Conservation (phyloP, 129 eudicot genomes). For the Flaveria linearis region DNA sequence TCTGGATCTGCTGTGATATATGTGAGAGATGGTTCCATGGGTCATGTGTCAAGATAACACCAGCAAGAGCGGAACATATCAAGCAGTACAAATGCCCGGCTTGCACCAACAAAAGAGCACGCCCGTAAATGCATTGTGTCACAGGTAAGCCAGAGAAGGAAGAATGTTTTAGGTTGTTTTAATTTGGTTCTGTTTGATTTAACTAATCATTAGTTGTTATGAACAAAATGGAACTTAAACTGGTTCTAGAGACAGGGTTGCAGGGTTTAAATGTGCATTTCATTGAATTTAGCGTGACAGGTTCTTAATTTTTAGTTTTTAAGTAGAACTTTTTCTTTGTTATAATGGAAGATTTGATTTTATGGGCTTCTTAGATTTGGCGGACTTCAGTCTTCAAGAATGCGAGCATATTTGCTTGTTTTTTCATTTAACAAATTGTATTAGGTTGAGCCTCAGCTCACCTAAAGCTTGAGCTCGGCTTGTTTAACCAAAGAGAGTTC, state of each 20-base stretch:
- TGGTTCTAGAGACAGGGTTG: constrained; percentile 19
- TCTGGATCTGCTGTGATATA: constrained; percentile 66
- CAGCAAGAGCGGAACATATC: constrained; percentile 66
- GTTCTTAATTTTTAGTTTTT: constrained; percentile 33
- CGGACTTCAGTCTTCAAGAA: too few species aligned
- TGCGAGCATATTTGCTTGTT: too few species aligned
- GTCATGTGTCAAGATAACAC: constrained; percentile 60
- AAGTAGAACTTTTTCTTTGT: constrained; percentile 30
- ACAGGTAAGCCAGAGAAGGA: constrained; percentile 21
- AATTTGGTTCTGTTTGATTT: constrained; percentile 26
- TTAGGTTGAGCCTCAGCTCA: too few species aligned
- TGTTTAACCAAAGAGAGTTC: too few species aligned
- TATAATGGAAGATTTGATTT: constrained; percentile 32
- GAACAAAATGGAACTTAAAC: constrained; percentile 20
- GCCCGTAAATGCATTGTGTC: constrained; percentile 34
- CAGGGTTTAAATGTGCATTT: constrained; percentile 41
- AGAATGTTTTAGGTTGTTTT: constrained; percentile 15
- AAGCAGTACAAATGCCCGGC: constrained; percentile 69
- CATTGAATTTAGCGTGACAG: constrained; percentile 33
- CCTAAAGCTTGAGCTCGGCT: too few species aligned
- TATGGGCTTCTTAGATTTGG: not conserved
- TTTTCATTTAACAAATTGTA: too few species aligned
- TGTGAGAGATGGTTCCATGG: constrained; percentile 74
- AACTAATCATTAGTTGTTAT: constrained; percentile 31
- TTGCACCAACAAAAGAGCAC: constrained; percentile 70